phyloP scores from a whole-genome alignment of 2,329 filamentous ascomycete species.

The Fusarium tanahbumbuense region DNA sequence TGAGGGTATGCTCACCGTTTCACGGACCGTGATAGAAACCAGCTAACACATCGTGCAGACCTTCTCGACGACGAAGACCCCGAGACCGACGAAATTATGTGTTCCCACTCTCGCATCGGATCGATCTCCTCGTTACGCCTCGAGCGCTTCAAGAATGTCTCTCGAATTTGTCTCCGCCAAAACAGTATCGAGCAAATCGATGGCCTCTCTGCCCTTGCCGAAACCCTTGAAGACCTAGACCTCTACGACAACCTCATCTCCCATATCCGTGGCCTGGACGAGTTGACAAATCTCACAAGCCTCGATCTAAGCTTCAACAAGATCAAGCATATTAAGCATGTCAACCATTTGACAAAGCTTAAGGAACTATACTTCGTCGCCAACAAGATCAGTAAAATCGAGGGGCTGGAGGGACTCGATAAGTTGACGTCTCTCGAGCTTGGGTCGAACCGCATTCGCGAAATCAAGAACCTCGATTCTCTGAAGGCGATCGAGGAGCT shows the following conservation, averaged over 20 bases:
- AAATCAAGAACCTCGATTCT: slow-evolving; percentile 85
- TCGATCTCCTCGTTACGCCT: slow-evolving; percentile 83
- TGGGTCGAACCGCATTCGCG: slow-evolving; percentile 89
- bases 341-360: slow-evolving; percentile 80
- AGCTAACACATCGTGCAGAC: slow-evolving; percentile 56
- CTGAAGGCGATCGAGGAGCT: slow-evolving; percentile 85
- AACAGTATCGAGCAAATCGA: slow-evolving; percentile 87
- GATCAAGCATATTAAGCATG: slow-evolving; percentile 96
- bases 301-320: slow-evolving; percentile 99
- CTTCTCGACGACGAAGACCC: slow-evolving; percentile 70
- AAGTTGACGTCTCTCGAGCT: slow-evolving; percentile 87
- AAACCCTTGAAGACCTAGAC: slow-evolving; percentile 84
- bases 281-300: slow-evolving; percentile 77
- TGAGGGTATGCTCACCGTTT: slow-evolving; percentile 68
- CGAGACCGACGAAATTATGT: slow-evolving; percentile 82
- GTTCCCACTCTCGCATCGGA: slow-evolving; percentile 85
- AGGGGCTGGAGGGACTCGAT: slow-evolving; percentile 80
- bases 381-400: slow-evolving; percentile 91
- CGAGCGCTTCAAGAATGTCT: slow-evolving; percentile 81
- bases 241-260: slow-evolving; percentile 96
- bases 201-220: slow-evolving; percentile 73
- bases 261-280: slow-evolving; percentile 85
- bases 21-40: not conserved
- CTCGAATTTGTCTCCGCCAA: slow-evolving; percentile 88
- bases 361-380: slow-evolving; percentile 92